phyloP scores from a whole-genome alignment of 805 yeast species.

The Cyberlindnera euphorbiae region DNA sequence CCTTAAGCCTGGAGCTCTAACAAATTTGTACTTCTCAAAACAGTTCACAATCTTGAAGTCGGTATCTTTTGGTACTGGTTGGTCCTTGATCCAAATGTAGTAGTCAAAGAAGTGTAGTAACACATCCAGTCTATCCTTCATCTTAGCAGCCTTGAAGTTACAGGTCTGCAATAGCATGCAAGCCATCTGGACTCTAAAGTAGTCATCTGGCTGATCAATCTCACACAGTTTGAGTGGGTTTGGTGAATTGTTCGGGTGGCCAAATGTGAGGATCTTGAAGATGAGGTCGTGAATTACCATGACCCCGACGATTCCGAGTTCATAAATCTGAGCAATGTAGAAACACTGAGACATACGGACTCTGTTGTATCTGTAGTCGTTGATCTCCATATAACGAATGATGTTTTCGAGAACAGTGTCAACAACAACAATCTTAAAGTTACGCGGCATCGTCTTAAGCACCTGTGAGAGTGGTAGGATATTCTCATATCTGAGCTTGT shows the following conservation, averaged over 20 bases:
- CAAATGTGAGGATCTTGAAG: conserved; percentile 56
- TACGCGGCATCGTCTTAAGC: conserved; percentile 35
- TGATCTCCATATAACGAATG: conserved; percentile 58
- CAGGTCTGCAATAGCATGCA: conserved; percentile 36
- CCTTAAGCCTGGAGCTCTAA: conserved; percentile 32
- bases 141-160: conserved; percentile 14
- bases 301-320: conserved; percentile 41
- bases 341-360: conserved; percentile 55
- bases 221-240: conserved; percentile 34
- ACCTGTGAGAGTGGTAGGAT: conserved; percentile 46
- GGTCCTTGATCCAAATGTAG: conserved; percentile 56
- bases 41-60: conserved; percentile 47
- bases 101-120: conserved; percentile 65
- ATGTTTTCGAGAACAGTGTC: conserved; percentile 66
- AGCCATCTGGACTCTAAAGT: conserved; percentile 62
- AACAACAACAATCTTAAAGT: conserved; percentile 42
- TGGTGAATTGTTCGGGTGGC: conserved; percentile 61
- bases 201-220: conserved; percentile 62
- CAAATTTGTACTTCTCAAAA: conserved; percentile 34
- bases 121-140: conserved; percentile 27
- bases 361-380: conserved; percentile 56
- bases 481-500: conserved; percentile 54
- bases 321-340: conserved; percentile 55
- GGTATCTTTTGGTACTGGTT: conserved; percentile 60
- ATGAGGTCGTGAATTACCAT: conserved; percentile 46